phyloP scores from a whole-genome alignment of 164 flowering plant genomes.

The Berberis thunbergii region DNA sequence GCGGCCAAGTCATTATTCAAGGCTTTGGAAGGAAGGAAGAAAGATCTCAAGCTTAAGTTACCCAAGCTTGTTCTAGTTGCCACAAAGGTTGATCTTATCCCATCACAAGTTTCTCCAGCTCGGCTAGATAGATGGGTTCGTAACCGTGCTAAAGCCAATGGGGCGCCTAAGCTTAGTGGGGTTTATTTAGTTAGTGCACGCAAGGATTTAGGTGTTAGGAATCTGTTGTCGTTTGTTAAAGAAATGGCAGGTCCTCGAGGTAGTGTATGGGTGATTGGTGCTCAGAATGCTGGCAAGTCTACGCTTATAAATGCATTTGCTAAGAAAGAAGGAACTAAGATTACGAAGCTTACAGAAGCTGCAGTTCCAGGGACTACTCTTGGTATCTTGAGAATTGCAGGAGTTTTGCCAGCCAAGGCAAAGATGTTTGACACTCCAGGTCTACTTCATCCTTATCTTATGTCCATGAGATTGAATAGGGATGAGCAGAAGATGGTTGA shows the following conservation, averaged over 20 bases:
- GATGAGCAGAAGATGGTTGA: constrained; percentile 95
- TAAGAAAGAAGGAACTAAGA: constrained; percentile 62
- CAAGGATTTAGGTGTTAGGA: constrained; percentile 84
- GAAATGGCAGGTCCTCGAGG: constrained; percentile 93
- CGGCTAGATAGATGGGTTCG: constrained; percentile 94
- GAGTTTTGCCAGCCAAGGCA: constrained; percentile 84
- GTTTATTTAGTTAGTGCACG: constrained; percentile 84
- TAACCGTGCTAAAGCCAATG: constrained; percentile 69
- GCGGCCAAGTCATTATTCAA: constrained; percentile 78
- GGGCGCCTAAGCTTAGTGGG: constrained; percentile 80
- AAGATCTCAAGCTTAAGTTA: constrained; percentile 32
- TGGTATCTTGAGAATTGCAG: constrained; percentile 84
- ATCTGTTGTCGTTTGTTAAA: constrained; percentile 65
- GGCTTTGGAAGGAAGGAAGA: constrained; percentile 43
- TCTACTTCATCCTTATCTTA: constrained; percentile 75
- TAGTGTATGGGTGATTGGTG: constrained; percentile 95
- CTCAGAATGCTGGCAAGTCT: constrained; percentile 96
- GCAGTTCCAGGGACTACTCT: constrained; percentile 95
- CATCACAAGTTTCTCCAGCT: constrained; percentile 77
- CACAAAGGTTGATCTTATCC: constrained; percentile 93
- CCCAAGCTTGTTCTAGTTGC: constrained; percentile 91
- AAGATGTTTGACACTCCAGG: constrained; percentile 98
- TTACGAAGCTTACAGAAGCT: constrained; percentile 86
- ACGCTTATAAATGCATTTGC: constrained; percentile 82
- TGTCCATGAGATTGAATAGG: constrained; percentile 76